phyloP scores from a whole-genome alignment of 768 basidiomycete species.

The Lentinula boryana region DNA sequence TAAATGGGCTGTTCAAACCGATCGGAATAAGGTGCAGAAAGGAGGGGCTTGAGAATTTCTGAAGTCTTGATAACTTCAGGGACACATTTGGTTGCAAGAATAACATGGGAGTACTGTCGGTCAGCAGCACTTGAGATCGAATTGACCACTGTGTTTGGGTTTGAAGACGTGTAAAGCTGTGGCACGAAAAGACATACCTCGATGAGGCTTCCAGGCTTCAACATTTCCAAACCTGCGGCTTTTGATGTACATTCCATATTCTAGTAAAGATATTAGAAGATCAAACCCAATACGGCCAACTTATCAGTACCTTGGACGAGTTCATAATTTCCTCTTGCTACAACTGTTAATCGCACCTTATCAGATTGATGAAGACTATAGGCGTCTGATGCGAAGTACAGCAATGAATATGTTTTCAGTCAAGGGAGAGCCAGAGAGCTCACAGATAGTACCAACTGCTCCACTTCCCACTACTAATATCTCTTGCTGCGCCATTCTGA shows the following conservation, averaged over 20 bases:
- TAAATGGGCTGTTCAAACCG: constrained; percentile 47
- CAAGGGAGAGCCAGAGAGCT: constrained; percentile 10
- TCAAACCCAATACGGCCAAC: neutral
- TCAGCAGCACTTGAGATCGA: constrained; percentile 58
- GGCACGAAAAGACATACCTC: constrained; percentile 38
- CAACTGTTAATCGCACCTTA: constrained; percentile 63
- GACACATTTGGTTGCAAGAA: constrained; percentile 65
- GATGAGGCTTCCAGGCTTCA: constrained; percentile 55
- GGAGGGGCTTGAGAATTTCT: constrained; percentile 46
- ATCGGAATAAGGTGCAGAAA: constrained; percentile 41
- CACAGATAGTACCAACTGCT: constrained; percentile 62
- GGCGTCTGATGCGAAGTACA: neutral
- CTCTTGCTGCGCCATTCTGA: constrained; percentile 23
- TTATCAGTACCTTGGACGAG: constrained; percentile 36
- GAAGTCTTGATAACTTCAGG: constrained; percentile 61
- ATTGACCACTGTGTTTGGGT: constrained; percentile 39
- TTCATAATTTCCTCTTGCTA: constrained; percentile 68
- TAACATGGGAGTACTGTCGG: constrained; percentile 53
- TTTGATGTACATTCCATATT: constrained; percentile 47
- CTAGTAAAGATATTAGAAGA: constrained; percentile 19
- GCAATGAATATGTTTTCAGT: neutral
- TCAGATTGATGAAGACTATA: constrained; percentile 32
- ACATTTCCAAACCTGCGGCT: constrained; percentile 57
- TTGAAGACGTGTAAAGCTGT: neutral
- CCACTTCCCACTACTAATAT: constrained; percentile 59